Conservation (phyloP, 352 stramenopile genomes). For the Aphanomyces stellatus region DNA sequence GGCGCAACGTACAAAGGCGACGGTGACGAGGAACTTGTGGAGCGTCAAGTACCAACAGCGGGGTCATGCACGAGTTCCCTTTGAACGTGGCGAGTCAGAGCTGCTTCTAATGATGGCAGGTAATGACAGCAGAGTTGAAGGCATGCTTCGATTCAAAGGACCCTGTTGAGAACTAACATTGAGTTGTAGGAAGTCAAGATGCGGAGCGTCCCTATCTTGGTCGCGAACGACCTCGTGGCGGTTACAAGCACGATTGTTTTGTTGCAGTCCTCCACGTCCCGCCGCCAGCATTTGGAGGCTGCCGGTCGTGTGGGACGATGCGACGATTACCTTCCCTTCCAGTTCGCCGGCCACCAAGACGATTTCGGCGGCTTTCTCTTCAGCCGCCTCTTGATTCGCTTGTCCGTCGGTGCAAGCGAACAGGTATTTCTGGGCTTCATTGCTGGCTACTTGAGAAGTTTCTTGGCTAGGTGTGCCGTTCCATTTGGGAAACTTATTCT, state of each 20-base stretch:
- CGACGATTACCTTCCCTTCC: no score
- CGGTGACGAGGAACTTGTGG: neutral
- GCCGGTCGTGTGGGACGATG: slow-evolving; percentile 8
- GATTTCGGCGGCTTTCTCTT: neutral
- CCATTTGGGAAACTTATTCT: neutral
- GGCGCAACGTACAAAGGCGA: slow-evolving; percentile 7
- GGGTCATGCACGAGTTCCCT: no score
- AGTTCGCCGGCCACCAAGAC: neutral
- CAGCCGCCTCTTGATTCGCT: neutral
- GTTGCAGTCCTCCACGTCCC: neutral
- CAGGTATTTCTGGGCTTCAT: neutral
- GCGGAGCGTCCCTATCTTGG: neutral
- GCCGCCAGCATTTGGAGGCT: neutral
- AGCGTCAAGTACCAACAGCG: slow-evolving; percentile 29
- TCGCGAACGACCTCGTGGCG: neutral
- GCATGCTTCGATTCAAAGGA: neutral
- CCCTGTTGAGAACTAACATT: neutral
- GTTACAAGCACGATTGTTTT: neutral
- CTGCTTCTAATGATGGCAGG: neutral
- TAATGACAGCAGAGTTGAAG: neutral
- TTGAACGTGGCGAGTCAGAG: no score
- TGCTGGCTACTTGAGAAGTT: no score
- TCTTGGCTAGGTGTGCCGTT: neutral
- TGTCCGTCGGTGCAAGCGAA: neutral
- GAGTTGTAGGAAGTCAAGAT: neutral